phyloP scores from a whole-genome alignment of 257 asterid genomes.

The Solanum commersonii region DNA sequence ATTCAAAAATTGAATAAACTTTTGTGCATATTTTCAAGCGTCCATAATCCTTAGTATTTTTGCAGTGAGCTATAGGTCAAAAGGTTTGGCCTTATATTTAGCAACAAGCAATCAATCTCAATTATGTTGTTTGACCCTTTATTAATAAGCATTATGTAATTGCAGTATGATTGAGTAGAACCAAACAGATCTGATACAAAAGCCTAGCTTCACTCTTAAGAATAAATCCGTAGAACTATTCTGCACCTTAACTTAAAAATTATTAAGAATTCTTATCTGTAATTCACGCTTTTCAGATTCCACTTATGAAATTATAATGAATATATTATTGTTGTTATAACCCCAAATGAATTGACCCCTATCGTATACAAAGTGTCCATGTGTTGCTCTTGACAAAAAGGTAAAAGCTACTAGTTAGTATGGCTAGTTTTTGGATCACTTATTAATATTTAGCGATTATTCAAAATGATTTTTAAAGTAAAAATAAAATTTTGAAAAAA shows the following conservation, averaged over 20 bases:
- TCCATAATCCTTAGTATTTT: neutral
- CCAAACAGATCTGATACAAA: neutral
- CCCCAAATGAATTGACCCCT: neutral
- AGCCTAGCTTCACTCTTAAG: conserved; percentile 11
- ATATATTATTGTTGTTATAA: neutral
- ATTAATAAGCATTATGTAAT: neutral
- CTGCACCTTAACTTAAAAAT: neutral
- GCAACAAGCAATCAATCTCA: neutral
- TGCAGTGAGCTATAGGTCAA: neutral
- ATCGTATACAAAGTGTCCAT: neutral
- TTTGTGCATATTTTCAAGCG: neutral
- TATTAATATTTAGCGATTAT: too few species aligned
- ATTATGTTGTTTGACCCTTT: neutral
- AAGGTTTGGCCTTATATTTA: neutral
- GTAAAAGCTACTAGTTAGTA: too few species aligned
- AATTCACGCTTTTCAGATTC: neutral
- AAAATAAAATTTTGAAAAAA: too few species aligned
- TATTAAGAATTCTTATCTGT: neutral
- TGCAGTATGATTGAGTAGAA: neutral
- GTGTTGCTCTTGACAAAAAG: neutral
- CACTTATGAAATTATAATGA: neutral
- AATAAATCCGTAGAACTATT: neutral
- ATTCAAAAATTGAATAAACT: neutral
- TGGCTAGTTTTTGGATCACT: neutral
- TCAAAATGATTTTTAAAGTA: neutral